Evolutionary conservation across 78 protist genomes (phyloP).

Genomic region (Planoprotostelium fungivorum): DNA sequence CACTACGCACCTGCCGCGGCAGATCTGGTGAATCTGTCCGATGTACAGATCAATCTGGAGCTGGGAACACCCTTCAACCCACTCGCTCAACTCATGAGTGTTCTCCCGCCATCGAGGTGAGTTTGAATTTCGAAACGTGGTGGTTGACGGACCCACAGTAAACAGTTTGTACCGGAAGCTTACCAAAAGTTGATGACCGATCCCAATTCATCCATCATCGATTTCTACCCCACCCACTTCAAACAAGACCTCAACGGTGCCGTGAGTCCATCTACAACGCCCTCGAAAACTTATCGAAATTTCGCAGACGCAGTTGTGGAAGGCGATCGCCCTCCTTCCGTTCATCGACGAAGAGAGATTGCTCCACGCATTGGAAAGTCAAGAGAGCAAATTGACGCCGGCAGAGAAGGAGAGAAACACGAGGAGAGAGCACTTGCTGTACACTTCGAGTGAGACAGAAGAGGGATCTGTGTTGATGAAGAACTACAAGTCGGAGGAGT

Average conservation of each 20-base stretch:
- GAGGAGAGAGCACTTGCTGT: not conserved
- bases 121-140: not conserved
- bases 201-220: conserved; percentile 69
- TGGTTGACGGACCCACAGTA: not conserved
- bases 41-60: not conserved
- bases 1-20: conserved; percentile 94
- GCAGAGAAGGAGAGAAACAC: conserved; percentile 45
- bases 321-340: conserved; percentile 90
- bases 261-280: conserved; percentile 45
- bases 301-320: conserved; percentile 27
- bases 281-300: not conserved
- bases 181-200: conserved; percentile 64
- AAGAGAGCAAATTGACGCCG: conserved; percentile 17
- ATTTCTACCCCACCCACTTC: conserved; percentile 90
- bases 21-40: conserved; percentile 34
- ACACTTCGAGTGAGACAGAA: not conserved
- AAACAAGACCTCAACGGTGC: conserved; percentile 82
- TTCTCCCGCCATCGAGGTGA: conserved; percentile 77
- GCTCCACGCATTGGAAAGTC: conserved; percentile 6
- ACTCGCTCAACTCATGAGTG: conserved; percentile 95
- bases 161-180: conserved; percentile 69
- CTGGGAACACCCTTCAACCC: conserved; percentile 84
- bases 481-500: not conserved
- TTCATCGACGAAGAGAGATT: conserved; percentile 86
- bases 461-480: not conserved